These are phyloP conservation scores for Marasmius tenuissimus DNA, from an alignment of 1,284 basidiomycete genomes.

Conservation along the genomic window DNA sequence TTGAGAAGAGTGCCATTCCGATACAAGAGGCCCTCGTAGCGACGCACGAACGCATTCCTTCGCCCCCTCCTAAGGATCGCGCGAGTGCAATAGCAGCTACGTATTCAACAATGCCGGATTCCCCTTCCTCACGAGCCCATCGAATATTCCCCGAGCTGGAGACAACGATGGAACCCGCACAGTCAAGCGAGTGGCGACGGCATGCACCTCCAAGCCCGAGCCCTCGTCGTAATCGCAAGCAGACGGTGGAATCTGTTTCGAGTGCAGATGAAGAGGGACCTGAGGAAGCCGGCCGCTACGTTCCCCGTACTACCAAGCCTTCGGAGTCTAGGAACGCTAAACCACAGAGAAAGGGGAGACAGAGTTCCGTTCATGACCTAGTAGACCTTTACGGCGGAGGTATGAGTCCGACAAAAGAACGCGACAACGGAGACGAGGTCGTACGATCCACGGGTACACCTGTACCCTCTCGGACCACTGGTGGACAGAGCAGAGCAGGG, in stretches of 20 bases:
- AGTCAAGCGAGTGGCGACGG: constrained; percentile 27
- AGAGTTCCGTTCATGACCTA: constrained; percentile 78
- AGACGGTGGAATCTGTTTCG: constrained; percentile 41
- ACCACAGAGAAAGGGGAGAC: constrained; percentile 50
- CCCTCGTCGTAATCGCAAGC: constrained; percentile 8
- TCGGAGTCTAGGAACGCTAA: constrained; percentile 16
- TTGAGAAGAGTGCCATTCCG: constrained; percentile 50
- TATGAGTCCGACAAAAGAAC: constrained; percentile 34
- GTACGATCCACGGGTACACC: constrained; percentile 11
- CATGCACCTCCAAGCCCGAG: constrained; percentile 23
- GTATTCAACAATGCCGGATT: constrained; percentile 7
- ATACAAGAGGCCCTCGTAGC: constrained; percentile 50
- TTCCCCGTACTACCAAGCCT: constrained; percentile 21
- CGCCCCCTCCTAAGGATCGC: background rate
- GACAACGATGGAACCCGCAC: constrained; percentile 19
- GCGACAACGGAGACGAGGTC: constrained; percentile 27
- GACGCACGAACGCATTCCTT: constrained; percentile 33
- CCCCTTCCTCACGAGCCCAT: constrained; percentile 7
- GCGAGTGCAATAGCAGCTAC: background rate
- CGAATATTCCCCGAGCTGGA: constrained; percentile 34
- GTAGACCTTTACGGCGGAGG: constrained; percentile 74
- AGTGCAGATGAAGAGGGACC: constrained; percentile 65
- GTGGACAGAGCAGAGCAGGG: constrained; percentile 8
- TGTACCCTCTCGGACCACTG: constrained; percentile 2
- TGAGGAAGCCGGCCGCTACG: constrained; percentile 48